phyloP scores from a whole-genome alignment of 2,329 filamentous ascomycete species.

The Lasiodiplodia theobromae region DNA sequence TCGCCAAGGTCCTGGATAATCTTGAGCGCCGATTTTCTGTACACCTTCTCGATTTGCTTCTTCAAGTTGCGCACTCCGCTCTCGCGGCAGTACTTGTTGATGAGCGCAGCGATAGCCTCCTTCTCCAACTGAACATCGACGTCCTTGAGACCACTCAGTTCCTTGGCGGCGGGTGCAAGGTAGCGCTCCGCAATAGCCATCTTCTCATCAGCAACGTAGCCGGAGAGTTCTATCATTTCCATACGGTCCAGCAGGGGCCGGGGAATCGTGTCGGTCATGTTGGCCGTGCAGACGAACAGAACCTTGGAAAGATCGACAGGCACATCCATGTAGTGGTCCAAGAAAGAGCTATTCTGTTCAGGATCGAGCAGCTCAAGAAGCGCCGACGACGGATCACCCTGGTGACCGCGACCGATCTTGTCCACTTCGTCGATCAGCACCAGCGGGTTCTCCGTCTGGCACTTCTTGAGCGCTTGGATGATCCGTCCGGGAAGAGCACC shows the following conservation, averaged over 20 bases:
- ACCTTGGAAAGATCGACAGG: constrained; percentile 98
- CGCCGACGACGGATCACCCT: constrained; percentile 94
- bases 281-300: constrained; percentile 97
- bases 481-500: constrained; percentile 94
- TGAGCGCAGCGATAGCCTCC: constrained; percentile 91
- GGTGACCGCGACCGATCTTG: constrained; percentile 96
- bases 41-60: constrained; percentile 99
- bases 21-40: constrained; percentile 94
- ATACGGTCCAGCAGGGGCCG: constrained; percentile 93
- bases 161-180: constrained; percentile 91
- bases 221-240: constrained; percentile 96
- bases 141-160: constrained; percentile 86
- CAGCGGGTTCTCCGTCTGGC: constrained; percentile 96
- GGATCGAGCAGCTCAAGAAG: constrained; percentile 93
- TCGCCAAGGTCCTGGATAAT: constrained; percentile 96
- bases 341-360: constrained; percentile 95
- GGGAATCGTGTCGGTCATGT: constrained; percentile 98
- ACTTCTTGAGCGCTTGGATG: constrained; percentile 98
- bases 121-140: constrained; percentile 88
- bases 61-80: constrained; percentile 97
- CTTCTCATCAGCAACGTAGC: constrained; percentile 98
- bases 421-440: constrained; percentile 97
- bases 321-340: constrained; percentile 98
- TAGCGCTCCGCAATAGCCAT: constrained; percentile 97
- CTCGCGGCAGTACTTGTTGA: constrained; percentile 98